phyloP scores from a whole-genome alignment of 2,329 filamentous ascomycete species.

The Fulvia fulva region DNA sequence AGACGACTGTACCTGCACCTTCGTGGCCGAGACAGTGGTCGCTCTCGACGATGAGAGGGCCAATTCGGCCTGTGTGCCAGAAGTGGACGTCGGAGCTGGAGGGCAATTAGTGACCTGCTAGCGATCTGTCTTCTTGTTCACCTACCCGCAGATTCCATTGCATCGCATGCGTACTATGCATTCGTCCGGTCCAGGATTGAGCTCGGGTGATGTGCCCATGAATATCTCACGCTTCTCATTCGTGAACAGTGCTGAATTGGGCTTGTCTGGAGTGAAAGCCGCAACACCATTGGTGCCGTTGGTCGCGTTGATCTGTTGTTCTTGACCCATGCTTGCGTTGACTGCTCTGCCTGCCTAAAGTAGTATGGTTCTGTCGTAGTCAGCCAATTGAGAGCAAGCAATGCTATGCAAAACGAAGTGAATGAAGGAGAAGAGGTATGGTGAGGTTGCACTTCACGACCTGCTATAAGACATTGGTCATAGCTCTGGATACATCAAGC shows the following conservation, averaged over 20 bases:
- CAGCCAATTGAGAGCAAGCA: neutral
- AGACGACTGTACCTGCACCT: constrained; percentile 61
- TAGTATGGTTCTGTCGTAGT: neutral
- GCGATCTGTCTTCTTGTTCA: neutral
- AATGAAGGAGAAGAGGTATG: neutral
- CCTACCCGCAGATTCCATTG: constrained; percentile 31
- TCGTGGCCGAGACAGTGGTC: constrained; percentile 50
- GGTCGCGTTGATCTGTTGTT: constrained; percentile 10
- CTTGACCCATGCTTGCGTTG: constrained; percentile 4
- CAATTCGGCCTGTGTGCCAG: constrained; percentile 93
- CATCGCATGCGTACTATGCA: constrained; percentile 28
- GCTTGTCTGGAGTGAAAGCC: constrained; percentile 9
- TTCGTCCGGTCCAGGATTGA: constrained; percentile 24
- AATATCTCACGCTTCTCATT: constrained; percentile 28
- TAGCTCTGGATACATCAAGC: neutral
- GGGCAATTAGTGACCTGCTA: neutral
- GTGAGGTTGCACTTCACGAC: neutral
- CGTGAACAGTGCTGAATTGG: constrained; percentile 28
- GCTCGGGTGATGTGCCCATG: constrained; percentile 25
- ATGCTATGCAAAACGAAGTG: neutral
- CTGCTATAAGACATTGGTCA: neutral
- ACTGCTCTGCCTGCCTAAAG: neutral
- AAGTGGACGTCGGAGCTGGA: constrained; percentile 69
- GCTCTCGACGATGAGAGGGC: constrained; percentile 83
- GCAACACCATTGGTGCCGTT: constrained; percentile 6